phyloP scores from a whole-genome alignment of 768 basidiomycete species.

The Coprinopsis sp. region DNA sequence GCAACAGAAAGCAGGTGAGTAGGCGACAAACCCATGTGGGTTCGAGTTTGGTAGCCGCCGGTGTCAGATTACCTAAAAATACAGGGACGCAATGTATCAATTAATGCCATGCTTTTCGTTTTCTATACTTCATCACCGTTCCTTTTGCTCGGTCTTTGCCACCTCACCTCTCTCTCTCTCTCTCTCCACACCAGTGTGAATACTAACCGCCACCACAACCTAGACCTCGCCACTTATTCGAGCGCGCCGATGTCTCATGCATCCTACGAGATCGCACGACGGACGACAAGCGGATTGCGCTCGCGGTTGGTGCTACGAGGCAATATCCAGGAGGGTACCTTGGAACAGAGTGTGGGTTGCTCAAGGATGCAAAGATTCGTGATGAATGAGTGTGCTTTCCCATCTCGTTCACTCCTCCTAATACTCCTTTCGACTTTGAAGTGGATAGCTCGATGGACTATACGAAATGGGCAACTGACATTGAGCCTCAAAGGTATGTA shows the following conservation, averaged over 20 bases:
- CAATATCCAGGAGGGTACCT: conserved; percentile 86
- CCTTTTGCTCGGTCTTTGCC: too few species aligned
- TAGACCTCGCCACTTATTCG: conserved; percentile 90
- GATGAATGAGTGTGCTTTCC: conserved; percentile 65
- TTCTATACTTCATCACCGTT: too few species aligned
- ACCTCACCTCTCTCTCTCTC: too few species aligned
- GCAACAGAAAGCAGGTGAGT: too few species aligned
- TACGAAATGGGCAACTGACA: too few species aligned
- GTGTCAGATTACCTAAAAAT: too few species aligned
- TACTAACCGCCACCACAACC: background rate
- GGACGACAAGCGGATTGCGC: conserved; percentile 97
- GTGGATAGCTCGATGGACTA: too few species aligned
- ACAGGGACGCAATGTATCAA: too few species aligned
- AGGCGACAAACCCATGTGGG: too few species aligned
- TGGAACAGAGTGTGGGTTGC: conserved; percentile 92
- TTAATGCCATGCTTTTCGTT: too few species aligned
- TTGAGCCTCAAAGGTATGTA: conserved; percentile 45
- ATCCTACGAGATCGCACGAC: conserved; percentile 97
- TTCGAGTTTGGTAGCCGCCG: too few species aligned
- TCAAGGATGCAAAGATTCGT: conserved; percentile 94
- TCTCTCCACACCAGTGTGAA: background rate
- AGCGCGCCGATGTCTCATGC: conserved; percentile 85
- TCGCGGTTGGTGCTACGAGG: conserved; percentile 96
- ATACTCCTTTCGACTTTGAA: background rate
- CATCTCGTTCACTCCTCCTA: background rate